These are phyloP conservation scores for Clohesyomyces aquaticus DNA, from an alignment of 495 filamentous ascomycete genomes.

Conservation along the genomic window DNA sequence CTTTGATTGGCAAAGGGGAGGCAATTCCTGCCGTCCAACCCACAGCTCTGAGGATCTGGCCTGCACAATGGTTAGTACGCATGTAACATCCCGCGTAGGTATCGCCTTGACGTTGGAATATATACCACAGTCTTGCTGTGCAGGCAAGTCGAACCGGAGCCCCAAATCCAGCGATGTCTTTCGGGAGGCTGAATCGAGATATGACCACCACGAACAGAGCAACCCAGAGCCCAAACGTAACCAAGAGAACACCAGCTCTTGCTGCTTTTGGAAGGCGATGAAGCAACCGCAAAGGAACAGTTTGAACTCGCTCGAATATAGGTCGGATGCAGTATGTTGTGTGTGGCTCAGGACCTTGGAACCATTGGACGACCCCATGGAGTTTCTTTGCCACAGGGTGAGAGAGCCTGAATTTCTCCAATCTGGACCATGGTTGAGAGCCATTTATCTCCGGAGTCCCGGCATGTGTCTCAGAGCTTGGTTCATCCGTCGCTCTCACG, in stretches of 20 bases:
- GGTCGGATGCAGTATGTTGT: slow-evolving; percentile 21
- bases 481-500: no score
- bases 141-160: slow-evolving; percentile 28
- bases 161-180: slow-evolving; percentile 25
- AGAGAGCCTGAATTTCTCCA: no score
- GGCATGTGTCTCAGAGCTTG: no score
- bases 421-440: no score
- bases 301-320: slow-evolving; percentile 27
- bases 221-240: slow-evolving; percentile 24
- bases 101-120: slow-evolving; percentile 42
- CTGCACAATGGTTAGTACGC: slow-evolving; percentile 5
- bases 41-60: slow-evolving; percentile 34
- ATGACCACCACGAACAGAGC: slow-evolving; percentile 18
- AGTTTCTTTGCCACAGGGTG: no score
- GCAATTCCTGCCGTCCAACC: slow-evolving; percentile 48
- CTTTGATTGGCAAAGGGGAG: slow-evolving; percentile 45
- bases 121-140: slow-evolving; percentile 26
- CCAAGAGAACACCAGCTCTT: slow-evolving; percentile 1
- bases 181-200: slow-evolving; percentile 9
- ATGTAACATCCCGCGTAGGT: background rate
- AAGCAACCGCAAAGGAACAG: slow-evolving; percentile 14
- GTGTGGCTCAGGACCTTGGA: slow-evolving; percentile 25
- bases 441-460: no score
- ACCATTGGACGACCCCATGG: no score
- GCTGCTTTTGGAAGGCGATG: slow-evolving; percentile 12